A percentile compares a stretch with the other conserved stretches of the same genome.
Evolutionary conservation across 768 basidiomycete genomes (phyloP).

Genomic region (Dendrothele bispora): DNA sequence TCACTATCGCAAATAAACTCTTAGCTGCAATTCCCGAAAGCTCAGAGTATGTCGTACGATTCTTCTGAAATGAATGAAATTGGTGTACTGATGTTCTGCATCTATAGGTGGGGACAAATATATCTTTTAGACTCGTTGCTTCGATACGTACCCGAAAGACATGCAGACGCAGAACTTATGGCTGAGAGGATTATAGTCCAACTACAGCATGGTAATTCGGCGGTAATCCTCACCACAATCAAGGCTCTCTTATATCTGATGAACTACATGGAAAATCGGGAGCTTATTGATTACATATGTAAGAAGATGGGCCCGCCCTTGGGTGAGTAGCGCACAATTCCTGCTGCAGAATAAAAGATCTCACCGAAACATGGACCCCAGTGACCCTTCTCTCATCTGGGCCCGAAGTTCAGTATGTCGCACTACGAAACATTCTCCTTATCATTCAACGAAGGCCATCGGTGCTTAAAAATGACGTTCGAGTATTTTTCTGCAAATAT

Average conservation of each 20-base stretch:
- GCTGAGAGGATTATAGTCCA: conserved; percentile 95
- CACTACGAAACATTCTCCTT: conserved; percentile 92
- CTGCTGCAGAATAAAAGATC: neutral
- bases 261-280: conserved; percentile 97
- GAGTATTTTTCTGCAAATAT: conserved; percentile 99
- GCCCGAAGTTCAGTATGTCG: conserved; percentile 98
- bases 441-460: conserved; percentile 94
- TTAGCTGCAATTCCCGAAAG: conserved; percentile 92
- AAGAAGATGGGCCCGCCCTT: conserved; percentile 98
- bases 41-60: conserved; percentile 83
- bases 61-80: too few species aligned
- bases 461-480: conserved; percentile 95
- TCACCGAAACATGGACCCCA: conserved; percentile 28
- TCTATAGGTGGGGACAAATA: conserved; percentile 92
- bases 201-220: conserved; percentile 97
- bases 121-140: conserved; percentile 95
- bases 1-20: conserved; percentile 85
- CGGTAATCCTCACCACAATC: conserved; percentile 98
- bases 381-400: conserved; percentile 96
- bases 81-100: neutral
- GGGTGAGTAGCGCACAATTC: conserved; percentile 47
- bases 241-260: conserved; percentile 94
- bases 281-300: conserved; percentile 85
- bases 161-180: conserved; percentile 88
- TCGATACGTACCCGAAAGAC: conserved; percentile 88